A percentile compares a stretch with the other conserved stretches of the same genome.
Conservation (phyloP, 2,329 filamentous ascomycete genomes). For the Allantophomopsis lycopodina region DNA sequence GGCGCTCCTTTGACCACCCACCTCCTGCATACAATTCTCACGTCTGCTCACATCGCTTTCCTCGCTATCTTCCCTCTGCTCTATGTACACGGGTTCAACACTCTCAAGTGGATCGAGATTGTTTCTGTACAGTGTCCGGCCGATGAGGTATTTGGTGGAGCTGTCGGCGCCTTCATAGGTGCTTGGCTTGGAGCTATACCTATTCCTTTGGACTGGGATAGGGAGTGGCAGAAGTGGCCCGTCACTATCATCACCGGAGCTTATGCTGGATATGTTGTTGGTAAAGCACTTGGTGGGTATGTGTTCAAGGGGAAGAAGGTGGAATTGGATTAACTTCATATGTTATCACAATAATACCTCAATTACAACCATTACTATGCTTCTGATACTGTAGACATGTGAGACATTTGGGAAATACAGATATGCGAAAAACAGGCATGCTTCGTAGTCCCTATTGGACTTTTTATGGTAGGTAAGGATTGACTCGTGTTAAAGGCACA, state of each 20-base stretch:
- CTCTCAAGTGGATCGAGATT: conserved; percentile 54
- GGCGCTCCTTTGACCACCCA: conserved; percentile 84
- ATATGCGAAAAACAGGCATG: no score
- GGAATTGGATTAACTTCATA: conserved; percentile 13
- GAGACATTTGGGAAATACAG: background rate
- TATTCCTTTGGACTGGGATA: conserved; percentile 94
- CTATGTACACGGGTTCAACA: conserved; percentile 73
- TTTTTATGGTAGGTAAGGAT: no score
- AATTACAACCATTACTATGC: background rate
- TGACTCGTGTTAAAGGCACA: no score
- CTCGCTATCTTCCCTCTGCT: conserved; percentile 69
- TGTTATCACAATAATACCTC: no score
- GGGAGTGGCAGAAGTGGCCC: conserved; percentile 98
- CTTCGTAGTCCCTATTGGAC: no score
- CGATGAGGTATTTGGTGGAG: conserved; percentile 73
- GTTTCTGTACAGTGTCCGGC: conserved; percentile 55
- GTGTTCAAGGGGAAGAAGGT: conserved; percentile 17
- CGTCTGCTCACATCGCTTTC: conserved; percentile 68
- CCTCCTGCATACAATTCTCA: conserved; percentile 62
- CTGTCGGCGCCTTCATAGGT: conserved; percentile 65
- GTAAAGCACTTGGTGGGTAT: conserved; percentile 43
- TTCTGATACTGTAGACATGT: background rate
- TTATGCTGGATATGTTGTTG: conserved; percentile 65
- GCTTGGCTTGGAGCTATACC: conserved; percentile 91
- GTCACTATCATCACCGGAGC: conserved; percentile 78